phyloP scores from a whole-genome alignment of 2,329 filamentous ascomycete genomes.

The Aspergillus awamori region DNA sequence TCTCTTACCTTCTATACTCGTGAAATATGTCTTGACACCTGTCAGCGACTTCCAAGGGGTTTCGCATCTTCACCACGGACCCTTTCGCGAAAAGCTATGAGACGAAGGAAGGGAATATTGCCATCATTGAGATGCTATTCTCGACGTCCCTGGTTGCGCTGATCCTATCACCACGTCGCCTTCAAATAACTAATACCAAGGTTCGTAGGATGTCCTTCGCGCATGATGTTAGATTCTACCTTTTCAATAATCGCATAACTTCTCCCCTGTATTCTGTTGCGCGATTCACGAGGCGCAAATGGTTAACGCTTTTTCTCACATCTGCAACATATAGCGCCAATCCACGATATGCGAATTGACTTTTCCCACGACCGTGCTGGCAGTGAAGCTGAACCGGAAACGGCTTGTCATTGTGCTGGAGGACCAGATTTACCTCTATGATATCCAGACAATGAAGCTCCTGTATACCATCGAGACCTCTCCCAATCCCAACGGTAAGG shows the following conservation, averaged over 20 bases:
- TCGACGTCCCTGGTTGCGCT: constrained; percentile 95
- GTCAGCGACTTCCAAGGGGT: constrained; percentile 85
- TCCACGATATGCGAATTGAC: constrained; percentile 97
- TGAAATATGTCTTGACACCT: constrained; percentile 20
- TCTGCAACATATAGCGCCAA: constrained; percentile 54
- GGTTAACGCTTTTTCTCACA: constrained; percentile 17
- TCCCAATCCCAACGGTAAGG: constrained; percentile 75
- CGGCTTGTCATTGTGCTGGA: constrained; percentile 91
- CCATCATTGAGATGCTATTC: constrained; percentile 98
- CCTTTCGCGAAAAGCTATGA: constrained; percentile 95
- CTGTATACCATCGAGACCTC: constrained; percentile 91
- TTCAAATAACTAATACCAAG: constrained; percentile 98
- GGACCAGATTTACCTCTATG: constrained; percentile 96
- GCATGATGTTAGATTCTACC: neutral
- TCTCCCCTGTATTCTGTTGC: neutral
- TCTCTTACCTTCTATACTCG: constrained; percentile 2
- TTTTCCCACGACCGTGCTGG: constrained; percentile 93
- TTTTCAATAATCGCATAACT: neutral
- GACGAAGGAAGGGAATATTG: constrained; percentile 91
- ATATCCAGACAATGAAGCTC: constrained; percentile 97
- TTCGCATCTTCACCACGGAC: constrained; percentile 95
- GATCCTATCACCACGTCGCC: constrained; percentile 84
- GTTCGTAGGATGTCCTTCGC: constrained; percentile 51
- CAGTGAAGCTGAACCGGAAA: constrained; percentile 91
- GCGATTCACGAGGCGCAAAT: neutral